phyloP scores from a whole-genome alignment of 1,284 basidiomycete genomes.

The Cutaneotrichosporon dermatis region DNA sequence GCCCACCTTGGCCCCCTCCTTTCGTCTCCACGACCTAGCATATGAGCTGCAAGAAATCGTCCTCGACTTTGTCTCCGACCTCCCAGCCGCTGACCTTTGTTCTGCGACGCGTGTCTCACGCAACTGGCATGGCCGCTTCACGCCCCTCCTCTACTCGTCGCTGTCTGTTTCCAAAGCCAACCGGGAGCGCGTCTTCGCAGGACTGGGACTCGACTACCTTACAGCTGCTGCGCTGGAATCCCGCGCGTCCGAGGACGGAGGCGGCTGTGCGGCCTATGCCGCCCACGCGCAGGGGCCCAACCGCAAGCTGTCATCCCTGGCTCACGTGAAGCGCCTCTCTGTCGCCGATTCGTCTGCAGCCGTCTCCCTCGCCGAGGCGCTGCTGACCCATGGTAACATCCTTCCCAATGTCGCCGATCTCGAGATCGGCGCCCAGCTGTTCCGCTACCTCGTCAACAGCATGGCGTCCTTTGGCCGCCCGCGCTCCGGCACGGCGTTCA shows the following conservation, averaged over 20 bases:
- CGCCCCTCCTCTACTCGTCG: conserved; percentile 8
- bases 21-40: conserved; percentile 8
- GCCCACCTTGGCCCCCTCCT: neutral
- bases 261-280: neutral
- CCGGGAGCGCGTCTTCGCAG: conserved; percentile 8
- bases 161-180: conserved; percentile 5
- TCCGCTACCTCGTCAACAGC: conserved; percentile 18
- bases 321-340: conserved; percentile 4
- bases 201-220: conserved; percentile 15
- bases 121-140: conserved; percentile 10
- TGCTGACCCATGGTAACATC: conserved; percentile 8
- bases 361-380: conserved; percentile 12
- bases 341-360: conserved; percentile 6
- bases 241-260: conserved; percentile 5
- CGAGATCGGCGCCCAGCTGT: conserved; percentile 12
- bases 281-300: neutral
- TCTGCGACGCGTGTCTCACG: conserved; percentile 2
- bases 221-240: conserved; percentile 14
- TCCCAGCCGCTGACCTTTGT: conserved; percentile 3
- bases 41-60: conserved; percentile 13
- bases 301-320: conserved; percentile 7
- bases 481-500: conserved; percentile 12
- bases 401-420: conserved; percentile 8
- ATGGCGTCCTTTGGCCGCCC: conserved; percentile 18
- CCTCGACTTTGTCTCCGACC: conserved; percentile 3